Base-by-base conservation (phyloP, 2,329 filamentous ascomycete species). In the Neonectria coccinea region DNA sequence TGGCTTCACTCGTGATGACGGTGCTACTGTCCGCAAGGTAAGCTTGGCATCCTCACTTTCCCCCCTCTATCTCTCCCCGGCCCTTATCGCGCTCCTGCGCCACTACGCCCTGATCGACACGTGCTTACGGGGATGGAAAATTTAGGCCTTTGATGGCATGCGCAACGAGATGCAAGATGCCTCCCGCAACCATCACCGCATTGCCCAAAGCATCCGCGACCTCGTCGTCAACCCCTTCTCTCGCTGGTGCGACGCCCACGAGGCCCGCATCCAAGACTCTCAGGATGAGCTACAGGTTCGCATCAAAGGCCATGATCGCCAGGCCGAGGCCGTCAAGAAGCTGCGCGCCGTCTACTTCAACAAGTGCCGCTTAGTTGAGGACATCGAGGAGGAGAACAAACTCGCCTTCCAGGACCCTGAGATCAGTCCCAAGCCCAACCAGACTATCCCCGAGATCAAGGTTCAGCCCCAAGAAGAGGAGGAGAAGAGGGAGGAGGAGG, bases 351-450 rank as follows among this genome's bases (percentile, higher is more conserved):
- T 93, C 73, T 99, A 99, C 81, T 98, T 98, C 86, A 99, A 98
- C 85, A 99, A 98, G 82, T 99, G 96, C 78, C 91, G 97, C 54
- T 84, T 97, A 67, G 91, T 98, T 7, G 97, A 99, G 78, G 96
- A 99, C 77, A 83, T 98, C 65, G 96, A 99, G 78, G 96, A 99
- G 80, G 97, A 99, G 83, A 97, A 97, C 79, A 98, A 99, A 81
- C 87, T 99, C 59, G 96, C 94, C 42, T 99, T 99, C 80, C 94
- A 97, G 79, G 93, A 94, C 70, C 93, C 94, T 2, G 88, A 91
- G 73, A 83, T 79, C 36, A 94, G 91, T 78, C 91, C 92, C 3
- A 84, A 89, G 77, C 77, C 84, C 45, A 74, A 73, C 64, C 85
- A 88, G 59, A 79, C 80, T 39, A 91, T 93, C 44, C 92, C 92